phyloP scores from a whole-genome alignment of 2,329 filamentous ascomycete genomes.

The Aspergillus alliaceus region DNA sequence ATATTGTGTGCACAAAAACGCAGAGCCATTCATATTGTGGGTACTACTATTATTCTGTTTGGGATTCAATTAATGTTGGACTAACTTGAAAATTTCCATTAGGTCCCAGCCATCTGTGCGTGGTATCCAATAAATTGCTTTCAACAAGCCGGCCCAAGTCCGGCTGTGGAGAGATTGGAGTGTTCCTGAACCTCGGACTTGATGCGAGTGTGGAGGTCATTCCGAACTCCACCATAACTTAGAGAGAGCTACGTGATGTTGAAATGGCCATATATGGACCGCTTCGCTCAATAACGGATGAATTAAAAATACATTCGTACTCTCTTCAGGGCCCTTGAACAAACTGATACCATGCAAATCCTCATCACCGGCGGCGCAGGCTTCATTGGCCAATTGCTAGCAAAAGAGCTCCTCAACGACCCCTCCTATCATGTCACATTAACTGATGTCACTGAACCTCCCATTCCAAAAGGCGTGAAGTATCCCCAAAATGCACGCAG shows the following conservation, averaged over 20 bases:
- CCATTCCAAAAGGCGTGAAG: slow-evolving; percentile 49
- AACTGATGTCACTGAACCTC: slow-evolving; percentile 58
- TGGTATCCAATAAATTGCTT: too few species aligned
- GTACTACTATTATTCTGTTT: too few species aligned
- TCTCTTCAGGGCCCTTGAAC: neutral
- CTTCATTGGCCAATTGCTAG: slow-evolving; percentile 64
- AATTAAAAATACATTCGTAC: neutral
- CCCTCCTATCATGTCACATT: slow-evolving; percentile 52
- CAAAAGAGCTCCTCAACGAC: slow-evolving; percentile 55
- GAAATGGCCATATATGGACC: neutral
- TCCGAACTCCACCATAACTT: slow-evolving; percentile 12
- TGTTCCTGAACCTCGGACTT: slow-evolving; percentile 30
- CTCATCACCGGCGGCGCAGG: slow-evolving; percentile 66
- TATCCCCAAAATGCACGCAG: slow-evolving; percentile 53
- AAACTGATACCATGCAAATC: slow-evolving; percentile 44
- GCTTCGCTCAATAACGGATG: neutral
- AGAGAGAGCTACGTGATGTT: slow-evolving; percentile 13
- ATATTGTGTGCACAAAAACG: neutral
- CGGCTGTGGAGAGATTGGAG: slow-evolving; percentile 30
- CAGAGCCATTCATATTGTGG: neutral
- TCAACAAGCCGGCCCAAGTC: slow-evolving; percentile 25
- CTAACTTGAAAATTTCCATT: too few species aligned
- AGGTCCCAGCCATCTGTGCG: too few species aligned
- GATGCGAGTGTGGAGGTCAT: slow-evolving; percentile 35
- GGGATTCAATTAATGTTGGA: too few species aligned